Base-by-base conservation (phyloP, 2,329 filamentous ascomycete genomes). In the Alternaria gansuensis region DNA sequence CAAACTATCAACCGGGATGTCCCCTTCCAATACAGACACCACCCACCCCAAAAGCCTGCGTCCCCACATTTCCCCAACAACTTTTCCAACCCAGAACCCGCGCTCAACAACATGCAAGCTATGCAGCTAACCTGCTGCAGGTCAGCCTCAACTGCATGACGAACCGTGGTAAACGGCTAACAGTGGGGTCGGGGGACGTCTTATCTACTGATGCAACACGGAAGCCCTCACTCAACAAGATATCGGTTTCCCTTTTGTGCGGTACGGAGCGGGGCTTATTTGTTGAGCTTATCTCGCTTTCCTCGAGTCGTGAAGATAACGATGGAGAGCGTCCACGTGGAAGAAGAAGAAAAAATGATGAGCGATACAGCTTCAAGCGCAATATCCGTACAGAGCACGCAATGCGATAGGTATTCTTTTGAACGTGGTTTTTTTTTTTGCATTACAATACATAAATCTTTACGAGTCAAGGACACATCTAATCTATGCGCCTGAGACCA, bases 81-180 rank as follows among this genome's bases (percentile, higher is more conserved):
- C 13, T 23, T 40, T 4, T 10, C 10, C 11, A 11, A 4, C 3
- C 21, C 28, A 5, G 14, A 17, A 7, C 28, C 13, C 13, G 2
- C n/a, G 33, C 44, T 48, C 44, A 48, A 48, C 44, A 36, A 17
- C 31, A 23, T 36, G 44, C 44, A 48, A 9, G 44, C 26, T 31
- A 51, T 57, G 54, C 54, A 57, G 54, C 54, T 39, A 57, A 57
- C 54, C 54, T 48, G 48, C 54, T 57, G 54, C 54, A 57, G 54
- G 40, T 39, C 39, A 43, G 23, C 23, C 48, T 39, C 54, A 52
- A 57, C 54, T 50, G 39, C 54, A 57, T 57, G 17, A 9, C 9
- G 10, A 43, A 8, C n/a, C 44, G 29, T 14, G 44, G 23, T 9
- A 33, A n/a, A 26, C 37, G 48, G 21, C 29, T 26, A 44, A 52